Percentiles rank a stretch among this genome's conserved stretches.
These are phyloP conservation scores for Nitzschia inconspicua DNA, from an alignment of 108 stramenopile species.

Conservation along the genomic window DNA sequence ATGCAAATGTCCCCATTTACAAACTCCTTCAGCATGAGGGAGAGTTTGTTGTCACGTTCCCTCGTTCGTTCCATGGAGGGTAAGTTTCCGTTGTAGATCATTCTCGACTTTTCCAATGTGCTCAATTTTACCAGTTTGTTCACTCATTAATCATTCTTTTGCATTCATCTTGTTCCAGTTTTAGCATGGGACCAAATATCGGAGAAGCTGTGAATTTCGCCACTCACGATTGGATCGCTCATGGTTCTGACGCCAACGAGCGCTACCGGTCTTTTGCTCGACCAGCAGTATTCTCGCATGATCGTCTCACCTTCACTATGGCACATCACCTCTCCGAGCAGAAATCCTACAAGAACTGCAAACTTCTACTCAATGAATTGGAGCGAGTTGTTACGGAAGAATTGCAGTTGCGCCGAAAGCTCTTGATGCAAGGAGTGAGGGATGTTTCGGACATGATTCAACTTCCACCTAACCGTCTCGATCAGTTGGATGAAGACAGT, in stretches of 20 bases:
- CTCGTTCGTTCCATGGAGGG: constrained; percentile 95
- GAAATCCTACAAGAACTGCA: constrained; percentile 54
- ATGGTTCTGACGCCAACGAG: constrained; percentile 89
- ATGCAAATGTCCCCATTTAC: constrained; percentile 85
- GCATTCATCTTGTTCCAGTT: constrained; percentile 22
- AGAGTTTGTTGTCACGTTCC: constrained; percentile 96
- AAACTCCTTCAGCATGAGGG: constrained; percentile 88
- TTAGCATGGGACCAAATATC: constrained; percentile 92
- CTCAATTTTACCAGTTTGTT: no score
- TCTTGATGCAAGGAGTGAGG: constrained; percentile 69
- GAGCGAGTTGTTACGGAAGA: constrained; percentile 76
- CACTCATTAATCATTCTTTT: background rate
- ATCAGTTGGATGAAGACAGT: constrained; percentile 78
- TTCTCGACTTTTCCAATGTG: no score
- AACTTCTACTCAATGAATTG: constrained; percentile 56
- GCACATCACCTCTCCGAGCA: constrained; percentile 77
- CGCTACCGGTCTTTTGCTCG: constrained; percentile 86
- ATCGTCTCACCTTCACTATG: constrained; percentile 88
- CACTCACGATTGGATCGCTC: constrained; percentile 90
- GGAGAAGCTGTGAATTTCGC: constrained; percentile 97
- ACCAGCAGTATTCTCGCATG: constrained; percentile 88
- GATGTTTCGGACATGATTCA: constrained; percentile 66
- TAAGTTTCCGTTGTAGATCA: background rate
- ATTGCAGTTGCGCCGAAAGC: constrained; percentile 42
- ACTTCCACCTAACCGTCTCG: constrained; percentile 70